Conservation (phyloP, 106 monocot genomes). For the Xerophyta viscosa region DNA sequence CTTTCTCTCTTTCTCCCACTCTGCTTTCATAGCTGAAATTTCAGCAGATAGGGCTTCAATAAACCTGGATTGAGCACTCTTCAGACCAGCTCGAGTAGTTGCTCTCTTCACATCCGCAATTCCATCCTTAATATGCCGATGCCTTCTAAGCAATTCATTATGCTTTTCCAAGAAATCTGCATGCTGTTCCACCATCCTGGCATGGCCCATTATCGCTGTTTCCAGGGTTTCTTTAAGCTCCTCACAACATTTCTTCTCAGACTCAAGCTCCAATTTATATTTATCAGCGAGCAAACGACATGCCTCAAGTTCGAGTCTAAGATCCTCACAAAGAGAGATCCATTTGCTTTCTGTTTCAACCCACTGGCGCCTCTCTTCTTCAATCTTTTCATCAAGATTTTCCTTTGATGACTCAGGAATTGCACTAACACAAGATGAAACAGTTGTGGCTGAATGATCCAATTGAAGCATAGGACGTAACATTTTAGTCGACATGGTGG, state of each 20-base stretch:
- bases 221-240: constrained; percentile 92
- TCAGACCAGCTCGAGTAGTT: constrained; percentile 71
- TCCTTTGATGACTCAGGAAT: constrained; percentile 31
- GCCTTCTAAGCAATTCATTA: constrained; percentile 59
- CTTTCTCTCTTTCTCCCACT: constrained; percentile 80
- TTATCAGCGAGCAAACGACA: constrained; percentile 49
- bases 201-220: constrained; percentile 82
- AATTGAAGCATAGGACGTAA: constrained; percentile 38
- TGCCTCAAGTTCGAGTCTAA: constrained; percentile 65
- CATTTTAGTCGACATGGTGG: constrained; percentile 20
- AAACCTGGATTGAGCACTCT: constrained; percentile 66
- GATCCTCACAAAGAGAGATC: constrained; percentile 76
- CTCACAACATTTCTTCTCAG: constrained; percentile 75
- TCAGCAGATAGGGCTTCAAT: constrained; percentile 84
- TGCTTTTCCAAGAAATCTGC: constrained; percentile 94
- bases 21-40: constrained; percentile 61
- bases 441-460: constrained; percentile 19
- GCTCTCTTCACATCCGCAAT: constrained; percentile 76
- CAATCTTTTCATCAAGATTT: too few species aligned
- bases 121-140: constrained; percentile 75
- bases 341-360: constrained; percentile 75
- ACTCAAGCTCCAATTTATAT: constrained; percentile 60
- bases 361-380: constrained; percentile 51
- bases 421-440: constrained; percentile 9
- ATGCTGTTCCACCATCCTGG: constrained; percentile 85